A percentile compares a stretch with the other conserved stretches of the same genome.
Conservation (phyloP, 2,329 filamentous ascomycete species). For the Monosporascus sp. region DNA sequence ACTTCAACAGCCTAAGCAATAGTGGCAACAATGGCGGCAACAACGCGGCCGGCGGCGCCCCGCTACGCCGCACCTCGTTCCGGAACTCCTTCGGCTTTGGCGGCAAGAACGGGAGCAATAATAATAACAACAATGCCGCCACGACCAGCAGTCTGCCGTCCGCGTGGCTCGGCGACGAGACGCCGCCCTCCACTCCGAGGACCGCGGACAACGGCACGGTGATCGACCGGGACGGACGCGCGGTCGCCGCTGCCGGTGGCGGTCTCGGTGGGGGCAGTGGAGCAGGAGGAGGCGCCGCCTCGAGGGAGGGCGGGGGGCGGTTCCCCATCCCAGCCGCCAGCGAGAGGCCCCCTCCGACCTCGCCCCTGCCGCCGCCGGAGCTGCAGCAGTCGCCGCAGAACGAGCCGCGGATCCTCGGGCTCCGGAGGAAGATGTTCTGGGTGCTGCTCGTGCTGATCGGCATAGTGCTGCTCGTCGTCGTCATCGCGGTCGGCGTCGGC, state of each 20-base stretch:
- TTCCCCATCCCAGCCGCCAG: slow-evolving; percentile 6
- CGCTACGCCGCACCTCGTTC: background rate
- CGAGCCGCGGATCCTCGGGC: slow-evolving; percentile 21
- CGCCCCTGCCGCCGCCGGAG: too few relatives aligned
- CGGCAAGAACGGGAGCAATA: slow-evolving; percentile 3
- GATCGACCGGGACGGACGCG: background rate
- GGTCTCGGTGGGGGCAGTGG: too few relatives aligned
- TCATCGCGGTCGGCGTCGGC: slow-evolving; percentile 31
- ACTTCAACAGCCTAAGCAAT: slow-evolving; percentile 15
- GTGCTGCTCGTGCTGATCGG: slow-evolving; percentile 21
- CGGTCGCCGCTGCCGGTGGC: background rate
- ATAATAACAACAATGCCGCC: background rate
- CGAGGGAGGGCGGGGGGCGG: background rate
- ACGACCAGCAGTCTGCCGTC: slow-evolving; percentile 11
- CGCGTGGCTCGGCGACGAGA: slow-evolving; percentile 28
- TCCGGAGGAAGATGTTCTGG: slow-evolving; percentile 32
- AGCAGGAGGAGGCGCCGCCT: background rate
- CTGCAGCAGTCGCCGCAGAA: background rate
- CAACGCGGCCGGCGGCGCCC: background rate
- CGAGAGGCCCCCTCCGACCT: background rate
- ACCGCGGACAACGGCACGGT: too few relatives aligned
- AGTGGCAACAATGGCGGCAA: slow-evolving; percentile 5
- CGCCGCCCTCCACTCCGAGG: slow-evolving; percentile 19
- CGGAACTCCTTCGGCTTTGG: slow-evolving; percentile 2
- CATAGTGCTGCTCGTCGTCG: slow-evolving; percentile 26